Percentiles rank a stretch among this genome's conserved stretches.
Evolutionary conservation across 2,329 filamentous ascomycete species (phyloP).

Genomic region (Ophiocordyceps polyrhachis-furcata): DNA sequence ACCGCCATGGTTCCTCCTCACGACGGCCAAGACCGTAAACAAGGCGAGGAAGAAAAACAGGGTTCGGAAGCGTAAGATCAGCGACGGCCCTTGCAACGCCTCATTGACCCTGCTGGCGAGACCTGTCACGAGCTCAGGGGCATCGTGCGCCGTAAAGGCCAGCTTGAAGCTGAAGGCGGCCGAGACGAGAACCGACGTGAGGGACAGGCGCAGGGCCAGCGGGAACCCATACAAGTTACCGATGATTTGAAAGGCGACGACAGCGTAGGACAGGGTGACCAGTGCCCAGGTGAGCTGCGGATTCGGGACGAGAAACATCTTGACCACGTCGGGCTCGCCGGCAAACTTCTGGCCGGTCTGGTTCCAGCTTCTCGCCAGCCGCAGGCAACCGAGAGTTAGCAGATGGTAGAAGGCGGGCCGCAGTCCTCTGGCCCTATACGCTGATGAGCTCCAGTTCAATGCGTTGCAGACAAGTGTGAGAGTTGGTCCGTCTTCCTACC

Average conservation of each 20-base stretch:
- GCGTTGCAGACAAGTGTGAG: background rate
- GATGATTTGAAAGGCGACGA: slow-evolving; percentile 30
- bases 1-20: slow-evolving; percentile 15
- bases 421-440: slow-evolving; percentile 9
- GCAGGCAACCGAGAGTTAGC: slow-evolving; percentile 39
- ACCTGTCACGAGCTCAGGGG: slow-evolving; percentile 56
- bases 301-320: slow-evolving; percentile 44
- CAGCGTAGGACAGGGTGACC: slow-evolving; percentile 49
- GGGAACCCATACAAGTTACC: slow-evolving; percentile 22
- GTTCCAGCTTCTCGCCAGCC: slow-evolving; percentile 69
- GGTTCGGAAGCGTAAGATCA: slow-evolving; percentile 28
- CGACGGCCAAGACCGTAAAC: slow-evolving; percentile 19
- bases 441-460: slow-evolving; percentile 2
- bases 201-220: slow-evolving; percentile 19
- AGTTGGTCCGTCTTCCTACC: slow-evolving; percentile 10
- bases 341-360: slow-evolving; percentile 95
- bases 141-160: slow-evolving; percentile 71
- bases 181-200: slow-evolving; percentile 23
- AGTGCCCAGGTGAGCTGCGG: slow-evolving; percentile 56
- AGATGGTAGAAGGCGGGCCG: slow-evolving; percentile 14
- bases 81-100: slow-evolving; percentile 21
- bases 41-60: slow-evolving; percentile 29
- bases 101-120: slow-evolving; percentile 21
- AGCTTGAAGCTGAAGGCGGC: slow-evolving; percentile 70
- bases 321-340: slow-evolving; percentile 74